Evolutionary conservation across 2,329 filamentous ascomycete genomes (phyloP).

Genomic region (Bipolaris victoriae): DNA sequence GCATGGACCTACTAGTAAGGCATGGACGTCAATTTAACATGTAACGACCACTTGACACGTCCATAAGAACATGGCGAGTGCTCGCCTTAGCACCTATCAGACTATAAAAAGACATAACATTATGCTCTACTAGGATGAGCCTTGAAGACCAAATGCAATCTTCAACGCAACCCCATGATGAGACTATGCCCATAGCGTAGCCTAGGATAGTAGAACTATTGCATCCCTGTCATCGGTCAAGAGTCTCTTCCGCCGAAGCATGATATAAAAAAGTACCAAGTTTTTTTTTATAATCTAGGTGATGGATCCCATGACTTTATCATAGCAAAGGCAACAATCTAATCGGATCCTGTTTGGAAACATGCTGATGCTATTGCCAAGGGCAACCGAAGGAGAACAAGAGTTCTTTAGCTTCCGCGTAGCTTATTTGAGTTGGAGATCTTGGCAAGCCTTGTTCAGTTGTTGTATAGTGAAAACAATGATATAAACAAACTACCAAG

Average conservation of each 20-base stretch:
- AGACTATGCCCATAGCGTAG: no score
- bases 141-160: no score
- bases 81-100: neutral
- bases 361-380: slow-evolving; percentile 39
- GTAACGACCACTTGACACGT: neutral
- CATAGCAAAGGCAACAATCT: no score
- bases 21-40: neutral
- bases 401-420: slow-evolving; percentile 43
- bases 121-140: no score
- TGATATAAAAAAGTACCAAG: no score
- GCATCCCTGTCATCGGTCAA: neutral
- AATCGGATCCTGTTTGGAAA: neutral
- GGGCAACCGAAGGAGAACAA: slow-evolving; percentile 37
- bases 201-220: no score
- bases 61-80: neutral
- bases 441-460: neutral
- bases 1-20: neutral
- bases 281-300: no score
- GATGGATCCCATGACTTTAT: no score
- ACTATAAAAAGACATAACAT: neutral
- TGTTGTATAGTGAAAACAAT: no score
- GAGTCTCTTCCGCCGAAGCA: neutral
- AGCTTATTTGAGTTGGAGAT: slow-evolving; percentile 35
- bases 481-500: no score
- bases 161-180: no score